These are phyloP conservation scores for Gnomoniopsis smithogilvyi DNA, from an alignment of 2,329 filamentous ascomycete genomes.

Conservation along the genomic window DNA sequence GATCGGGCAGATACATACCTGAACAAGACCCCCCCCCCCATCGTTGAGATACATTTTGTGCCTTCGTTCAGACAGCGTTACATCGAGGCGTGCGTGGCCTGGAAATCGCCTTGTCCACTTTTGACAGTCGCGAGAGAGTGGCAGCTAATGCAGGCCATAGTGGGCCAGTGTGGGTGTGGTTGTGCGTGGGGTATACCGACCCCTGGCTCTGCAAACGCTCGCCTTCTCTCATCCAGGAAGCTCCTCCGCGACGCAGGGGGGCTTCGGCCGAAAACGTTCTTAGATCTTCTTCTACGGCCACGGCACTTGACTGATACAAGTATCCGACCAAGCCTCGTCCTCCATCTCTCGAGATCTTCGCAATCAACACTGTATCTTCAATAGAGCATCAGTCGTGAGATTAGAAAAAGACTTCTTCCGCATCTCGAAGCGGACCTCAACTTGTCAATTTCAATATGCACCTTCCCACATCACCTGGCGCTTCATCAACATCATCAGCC, in stretches of 20 bases:
- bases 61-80: too few species aligned
- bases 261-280: slow-evolving; percentile 14
- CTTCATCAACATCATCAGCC: slow-evolving; percentile 7
- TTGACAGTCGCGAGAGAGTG: background rate
- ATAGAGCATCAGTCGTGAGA: background rate
- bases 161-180: slow-evolving; percentile 9
- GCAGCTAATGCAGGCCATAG: slow-evolving; percentile 12
- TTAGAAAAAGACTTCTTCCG: background rate
- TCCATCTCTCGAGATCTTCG: slow-evolving; percentile 3
- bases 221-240: slow-evolving; percentile 8
- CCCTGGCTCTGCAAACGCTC: slow-evolving; percentile 7
- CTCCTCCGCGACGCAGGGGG: background rate
- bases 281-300: background rate
- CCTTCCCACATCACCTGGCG: slow-evolving; percentile 7
- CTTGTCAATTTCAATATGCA: background rate
- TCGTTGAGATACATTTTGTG: background rate
- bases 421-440: background rate
- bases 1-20: background rate
- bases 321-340: slow-evolving; percentile 11
- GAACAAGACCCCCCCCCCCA: background rate
- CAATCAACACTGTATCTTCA: background rate
- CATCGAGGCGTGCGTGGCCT: background rate
- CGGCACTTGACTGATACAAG: slow-evolving; percentile 13
- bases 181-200: slow-evolving; percentile 14
- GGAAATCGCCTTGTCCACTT: background rate